Evolutionary conservation across 306 rosid species (phyloP).

Genomic region (Cucurbita pepo): DNA sequence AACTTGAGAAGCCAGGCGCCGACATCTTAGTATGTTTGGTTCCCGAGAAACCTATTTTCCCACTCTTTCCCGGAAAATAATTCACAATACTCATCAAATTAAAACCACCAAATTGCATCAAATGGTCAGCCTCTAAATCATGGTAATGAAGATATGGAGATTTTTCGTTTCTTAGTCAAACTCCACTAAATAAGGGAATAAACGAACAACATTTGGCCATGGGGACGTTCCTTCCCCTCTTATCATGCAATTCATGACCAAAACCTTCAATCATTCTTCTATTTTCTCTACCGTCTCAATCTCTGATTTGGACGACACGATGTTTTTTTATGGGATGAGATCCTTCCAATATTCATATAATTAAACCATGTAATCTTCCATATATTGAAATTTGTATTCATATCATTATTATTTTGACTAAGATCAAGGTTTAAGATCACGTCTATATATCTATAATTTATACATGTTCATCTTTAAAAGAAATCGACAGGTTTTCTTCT

Average conservation of each 20-base stretch:
- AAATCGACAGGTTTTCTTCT: background rate
- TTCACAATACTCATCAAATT: too few relatives aligned
- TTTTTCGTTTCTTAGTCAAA: background rate
- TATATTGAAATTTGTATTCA: background rate
- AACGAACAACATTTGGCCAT: background rate
- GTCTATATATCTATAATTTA: background rate
- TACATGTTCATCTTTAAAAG: background rate
- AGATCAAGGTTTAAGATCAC: background rate
- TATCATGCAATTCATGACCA: constrained; percentile 3
- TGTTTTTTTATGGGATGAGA: background rate
- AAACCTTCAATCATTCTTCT: background rate
- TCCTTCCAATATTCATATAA: background rate
- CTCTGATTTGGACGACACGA: background rate
- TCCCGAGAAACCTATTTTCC: too few relatives aligned
- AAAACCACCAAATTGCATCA: background rate
- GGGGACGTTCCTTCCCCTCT: background rate
- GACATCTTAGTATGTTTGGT: background rate
- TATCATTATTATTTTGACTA: background rate
- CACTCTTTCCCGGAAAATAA: too few relatives aligned
- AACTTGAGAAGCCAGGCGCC: background rate
- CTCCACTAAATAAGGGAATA: background rate
- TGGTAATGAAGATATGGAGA: background rate
- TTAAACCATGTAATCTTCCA: background rate
- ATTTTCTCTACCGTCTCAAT: constrained; percentile 1
- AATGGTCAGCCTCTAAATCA: background rate